Evolutionary conservation across 1,139 yeast genomes (phyloP), one percentile per base, ranked within the genome.

Genomic region (Hansenula anomala): DNA sequence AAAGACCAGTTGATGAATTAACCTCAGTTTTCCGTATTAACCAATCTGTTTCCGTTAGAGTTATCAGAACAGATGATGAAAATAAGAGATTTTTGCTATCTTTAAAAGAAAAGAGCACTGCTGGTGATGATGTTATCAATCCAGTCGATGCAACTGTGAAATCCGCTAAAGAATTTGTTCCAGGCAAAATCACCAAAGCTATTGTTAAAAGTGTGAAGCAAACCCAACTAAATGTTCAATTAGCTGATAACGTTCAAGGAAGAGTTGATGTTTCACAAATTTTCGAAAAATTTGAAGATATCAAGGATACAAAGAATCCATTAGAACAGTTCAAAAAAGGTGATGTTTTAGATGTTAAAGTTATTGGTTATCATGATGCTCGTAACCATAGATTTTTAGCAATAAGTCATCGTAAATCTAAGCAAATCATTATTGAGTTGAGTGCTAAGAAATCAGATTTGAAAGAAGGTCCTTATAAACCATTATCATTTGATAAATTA

Each of bases 241-340:
- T 89, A 40, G 90, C 94, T 36, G 95, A 84, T 44, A 82, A 84
- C 55, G 69, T 81, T 46, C 85, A 78, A 53, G 97, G 96, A 32
- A 75, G 95, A 57, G 66, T 90, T 41, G 96, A 87, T 54, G 71
- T 82, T 17, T 75, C 92, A 10, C 85, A 86, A 59, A 68, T 85
- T 39, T 84, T 76, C 61, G 80, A 78, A 37, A 50, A 59, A 0
- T 63, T 67, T 47, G 62, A 67, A 3, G 83, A 79, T 28, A 83
- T 88, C 37, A 64, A 69, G 41, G 79, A 87, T 55, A 60, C 60
- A 28, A 67, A 65, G 44, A 69, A 72, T 35, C 96, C 96, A 32
- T 68, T 87, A 39, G 59, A 73, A 3, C 64, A 64, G 35, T 87
- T 82, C 65, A 67, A 72, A 41, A 71, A 66, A 43, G 90, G 83